These are phyloP conservation scores for Cercospora sesami DNA, from an alignment of 2,329 filamentous ascomycete genomes.

Conservation along the genomic window DNA sequence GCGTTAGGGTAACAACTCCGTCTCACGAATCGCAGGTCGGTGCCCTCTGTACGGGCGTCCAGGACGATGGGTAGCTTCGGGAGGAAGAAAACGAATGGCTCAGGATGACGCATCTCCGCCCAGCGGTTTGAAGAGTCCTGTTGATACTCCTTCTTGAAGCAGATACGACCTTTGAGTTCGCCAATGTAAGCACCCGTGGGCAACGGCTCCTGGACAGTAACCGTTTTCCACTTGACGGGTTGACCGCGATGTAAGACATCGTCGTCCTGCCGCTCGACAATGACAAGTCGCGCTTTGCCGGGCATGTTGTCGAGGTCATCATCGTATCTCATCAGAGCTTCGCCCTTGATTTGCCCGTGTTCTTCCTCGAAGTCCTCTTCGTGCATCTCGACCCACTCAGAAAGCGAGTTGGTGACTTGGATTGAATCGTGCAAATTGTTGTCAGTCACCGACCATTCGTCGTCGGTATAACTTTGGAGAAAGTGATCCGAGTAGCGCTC, in stretches of 20 bases:
- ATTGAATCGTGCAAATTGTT: slow-evolving; percentile 79
- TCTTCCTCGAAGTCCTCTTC: slow-evolving; percentile 48
- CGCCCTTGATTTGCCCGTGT: slow-evolving; percentile 56
- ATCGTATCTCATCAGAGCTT: slow-evolving; percentile 69
- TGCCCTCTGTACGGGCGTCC: slow-evolving; percentile 85
- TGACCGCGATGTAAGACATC: slow-evolving; percentile 54
- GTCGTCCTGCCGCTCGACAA: slow-evolving; percentile 55
- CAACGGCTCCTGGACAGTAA: slow-evolving; percentile 57
- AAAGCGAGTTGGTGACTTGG: slow-evolving; percentile 70
- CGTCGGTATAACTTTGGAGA: slow-evolving; percentile 59
- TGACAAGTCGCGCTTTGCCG: slow-evolving; percentile 53
- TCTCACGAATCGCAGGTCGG: slow-evolving; percentile 80
- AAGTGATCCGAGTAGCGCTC: slow-evolving; percentile 59
- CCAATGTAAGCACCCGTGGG: slow-evolving; percentile 58
- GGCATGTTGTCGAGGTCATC: slow-evolving; percentile 55
- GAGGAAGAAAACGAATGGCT: slow-evolving; percentile 66
- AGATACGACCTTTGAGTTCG: slow-evolving; percentile 66
- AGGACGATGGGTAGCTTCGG: slow-evolving; percentile 87
- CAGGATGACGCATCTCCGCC: slow-evolving; percentile 50
- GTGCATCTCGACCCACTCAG: slow-evolving; percentile 75
- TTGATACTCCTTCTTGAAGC: slow-evolving; percentile 51
- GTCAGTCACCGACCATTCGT: slow-evolving; percentile 56
- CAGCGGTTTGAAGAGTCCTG: slow-evolving; percentile 50
- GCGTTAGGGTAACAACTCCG: slow-evolving; percentile 90
- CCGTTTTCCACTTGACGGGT: slow-evolving; percentile 69